Percentiles rank a stretch among this genome's conserved stretches.
Evolutionary conservation across 305 asterid genomes (phyloP).

Genomic region (Coffea humblotiana): DNA sequence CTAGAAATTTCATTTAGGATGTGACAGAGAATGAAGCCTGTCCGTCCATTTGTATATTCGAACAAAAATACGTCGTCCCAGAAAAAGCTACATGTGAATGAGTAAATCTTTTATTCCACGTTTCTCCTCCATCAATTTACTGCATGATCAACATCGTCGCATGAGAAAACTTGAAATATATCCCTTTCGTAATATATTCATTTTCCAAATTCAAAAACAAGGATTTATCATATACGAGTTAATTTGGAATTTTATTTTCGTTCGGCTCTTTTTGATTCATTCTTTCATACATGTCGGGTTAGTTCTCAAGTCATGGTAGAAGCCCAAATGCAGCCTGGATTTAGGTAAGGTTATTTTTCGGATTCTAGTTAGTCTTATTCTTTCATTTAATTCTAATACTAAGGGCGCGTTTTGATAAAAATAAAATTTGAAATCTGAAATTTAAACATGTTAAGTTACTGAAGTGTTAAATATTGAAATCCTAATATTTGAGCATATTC

Average conservation of each 20-base stretch:
- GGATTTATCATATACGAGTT: background rate
- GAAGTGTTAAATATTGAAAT: too few relatives aligned
- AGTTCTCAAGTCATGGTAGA: too few relatives aligned
- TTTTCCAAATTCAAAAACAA: background rate
- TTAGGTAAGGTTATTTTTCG: too few relatives aligned
- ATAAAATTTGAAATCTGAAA: too few relatives aligned
- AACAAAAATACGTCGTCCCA: background rate
- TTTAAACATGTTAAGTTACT: too few relatives aligned
- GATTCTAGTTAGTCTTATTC: too few relatives aligned
- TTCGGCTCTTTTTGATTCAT: background rate
- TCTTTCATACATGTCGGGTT: too few relatives aligned
- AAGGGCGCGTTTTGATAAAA: too few relatives aligned
- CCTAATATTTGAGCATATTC: too few relatives aligned
- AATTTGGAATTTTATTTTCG: background rate
- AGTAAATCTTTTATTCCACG: background rate
- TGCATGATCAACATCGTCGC: background rate
- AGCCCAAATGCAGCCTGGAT: too few relatives aligned
- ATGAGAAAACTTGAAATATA: background rate
- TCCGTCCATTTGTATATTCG: conserved; percentile 6
- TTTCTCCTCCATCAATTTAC: conserved; percentile 3
- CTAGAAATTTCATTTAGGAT: background rate
- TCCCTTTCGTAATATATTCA: background rate
- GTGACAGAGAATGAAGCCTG: conserved; percentile 6
- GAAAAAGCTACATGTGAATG: background rate
- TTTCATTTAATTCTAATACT: too few relatives aligned